A percentile compares a stretch with the other conserved stretches of the same genome.
These are phyloP conservation scores for Metarhizium album DNA, from an alignment of 2,329 filamentous ascomycete genomes.

Conservation along the genomic window DNA sequence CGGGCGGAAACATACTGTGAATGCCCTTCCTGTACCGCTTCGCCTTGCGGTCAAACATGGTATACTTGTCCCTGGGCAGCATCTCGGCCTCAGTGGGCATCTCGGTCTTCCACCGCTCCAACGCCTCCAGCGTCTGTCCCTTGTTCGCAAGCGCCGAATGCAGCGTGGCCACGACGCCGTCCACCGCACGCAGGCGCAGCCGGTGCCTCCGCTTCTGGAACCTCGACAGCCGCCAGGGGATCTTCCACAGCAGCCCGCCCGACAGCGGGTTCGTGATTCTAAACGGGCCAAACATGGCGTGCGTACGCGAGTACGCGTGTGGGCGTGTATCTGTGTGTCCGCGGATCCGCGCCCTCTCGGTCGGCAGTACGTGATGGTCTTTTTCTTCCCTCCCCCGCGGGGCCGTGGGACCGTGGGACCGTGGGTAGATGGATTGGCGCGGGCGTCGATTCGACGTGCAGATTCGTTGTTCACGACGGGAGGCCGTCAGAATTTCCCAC, in stretches of 20 bases:
- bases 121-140: conserved; percentile 60
- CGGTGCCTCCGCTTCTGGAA: conserved; percentile 86
- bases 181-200: conserved; percentile 71
- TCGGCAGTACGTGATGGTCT: no score
- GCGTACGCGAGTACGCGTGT: no score
- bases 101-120: conserved; percentile 86
- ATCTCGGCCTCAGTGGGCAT: conserved; percentile 97
- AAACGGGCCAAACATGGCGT: conserved; percentile 73
- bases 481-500: no score
- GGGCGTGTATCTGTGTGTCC: no score
- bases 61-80: conserved; percentile 95
- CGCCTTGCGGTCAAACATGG: conserved; percentile 91
- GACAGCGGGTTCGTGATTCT: conserved; percentile 66
- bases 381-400: no score
- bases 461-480: no score
- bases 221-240: conserved; percentile 85
- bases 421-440: not conserved
- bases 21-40: conserved; percentile 95
- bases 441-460: no score
- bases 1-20: conserved; percentile 62
- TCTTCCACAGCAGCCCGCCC: conserved; percentile 89
- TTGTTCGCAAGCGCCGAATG: conserved; percentile 66
- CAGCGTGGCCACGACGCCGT: conserved; percentile 75
- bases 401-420: no score
- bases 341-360: no score